phyloP scores from a whole-genome alignment of 2,329 filamentous ascomycete genomes.

The Lasiodiplodia gonubiensis region DNA sequence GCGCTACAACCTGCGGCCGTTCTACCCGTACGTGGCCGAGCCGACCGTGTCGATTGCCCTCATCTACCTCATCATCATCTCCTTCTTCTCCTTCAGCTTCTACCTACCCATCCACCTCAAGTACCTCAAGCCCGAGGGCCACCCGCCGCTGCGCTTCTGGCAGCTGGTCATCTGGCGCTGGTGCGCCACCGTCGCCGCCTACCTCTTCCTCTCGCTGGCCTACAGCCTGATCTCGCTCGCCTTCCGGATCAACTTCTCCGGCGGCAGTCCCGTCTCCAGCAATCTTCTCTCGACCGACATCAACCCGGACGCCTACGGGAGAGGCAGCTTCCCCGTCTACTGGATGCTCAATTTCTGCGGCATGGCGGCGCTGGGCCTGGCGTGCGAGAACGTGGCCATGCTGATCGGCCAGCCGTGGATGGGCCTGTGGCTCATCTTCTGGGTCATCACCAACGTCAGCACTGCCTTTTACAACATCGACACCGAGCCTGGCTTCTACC shows the following conservation, averaged over 20 bases:
- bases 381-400: slow-evolving; percentile 70
- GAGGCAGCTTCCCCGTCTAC: slow-evolving; percentile 65
- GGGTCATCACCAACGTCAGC: slow-evolving; percentile 69
- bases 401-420: slow-evolving; percentile 66
- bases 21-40: slow-evolving; percentile 59
- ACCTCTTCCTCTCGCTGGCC: slow-evolving; percentile 66
- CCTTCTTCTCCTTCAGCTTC: slow-evolving; percentile 70
- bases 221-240: slow-evolving; percentile 69
- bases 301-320: slow-evolving; percentile 62
- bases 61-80: slow-evolving; percentile 71
- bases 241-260: slow-evolving; percentile 65
- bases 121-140: slow-evolving; percentile 59
- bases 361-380: slow-evolving; percentile 67
- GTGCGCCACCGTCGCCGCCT: slow-evolving; percentile 61
- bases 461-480: slow-evolving; percentile 66
- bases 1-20: slow-evolving; percentile 64
- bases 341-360: slow-evolving; percentile 69
- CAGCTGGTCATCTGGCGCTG: slow-evolving; percentile 66
- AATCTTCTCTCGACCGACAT: slow-evolving; percentile 49
- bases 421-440: slow-evolving; percentile 69
- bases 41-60: slow-evolving; percentile 67
- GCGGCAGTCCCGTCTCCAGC: slow-evolving; percentile 50
- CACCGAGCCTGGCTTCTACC: slow-evolving; percentile 64
- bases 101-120: slow-evolving; percentile 68
- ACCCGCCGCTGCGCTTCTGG: slow-evolving; percentile 63